Percentiles rank a stretch among this genome's conserved stretches.
Evolutionary conservation across 2,329 filamentous ascomycete species (phyloP).

Genomic region (Fusarium sp.): DNA sequence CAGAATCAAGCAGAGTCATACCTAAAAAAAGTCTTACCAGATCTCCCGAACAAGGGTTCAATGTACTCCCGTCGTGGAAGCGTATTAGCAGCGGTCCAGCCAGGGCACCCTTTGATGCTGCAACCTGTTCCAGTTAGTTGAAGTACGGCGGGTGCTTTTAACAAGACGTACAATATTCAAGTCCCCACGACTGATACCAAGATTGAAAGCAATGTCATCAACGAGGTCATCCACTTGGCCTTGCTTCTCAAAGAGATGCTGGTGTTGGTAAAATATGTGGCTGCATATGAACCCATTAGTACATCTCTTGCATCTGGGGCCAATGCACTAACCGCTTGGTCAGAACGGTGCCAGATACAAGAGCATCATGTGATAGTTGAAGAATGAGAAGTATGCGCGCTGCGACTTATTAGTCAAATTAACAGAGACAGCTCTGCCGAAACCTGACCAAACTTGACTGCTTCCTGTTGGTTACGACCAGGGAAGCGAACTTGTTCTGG

Average conservation of each 20-base stretch:
- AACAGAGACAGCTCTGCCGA: not conserved
- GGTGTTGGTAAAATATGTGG: slow-evolving; percentile 83
- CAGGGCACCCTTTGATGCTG: slow-evolving; percentile 77
- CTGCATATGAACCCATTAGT: slow-evolving; percentile 54
- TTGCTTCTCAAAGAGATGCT: slow-evolving; percentile 77
- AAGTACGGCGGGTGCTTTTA: too few species aligned
- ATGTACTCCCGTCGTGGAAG: slow-evolving; percentile 55
- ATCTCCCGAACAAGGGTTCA: slow-evolving; percentile 47
- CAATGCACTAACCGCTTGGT: slow-evolving; percentile 68
- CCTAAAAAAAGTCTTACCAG: slow-evolving; percentile 34
- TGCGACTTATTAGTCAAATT: slow-evolving; percentile 43
- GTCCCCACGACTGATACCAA: slow-evolving; percentile 70
- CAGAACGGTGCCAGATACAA: slow-evolving; percentile 63
- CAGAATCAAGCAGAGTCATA: not conserved
- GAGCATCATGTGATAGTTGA: slow-evolving; percentile 67
- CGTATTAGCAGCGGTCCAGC: slow-evolving; percentile 65
- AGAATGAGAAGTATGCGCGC: slow-evolving; percentile 68
- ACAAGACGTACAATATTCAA: slow-evolving; percentile 73
- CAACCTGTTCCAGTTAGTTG: slow-evolving; percentile 61
- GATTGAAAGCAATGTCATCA: slow-evolving; percentile 77
- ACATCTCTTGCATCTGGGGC: not conserved
- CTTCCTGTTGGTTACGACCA: slow-evolving; percentile 58
- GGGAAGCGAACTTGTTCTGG: slow-evolving; percentile 55
- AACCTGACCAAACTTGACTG: slow-evolving; percentile 61
- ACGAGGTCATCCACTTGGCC: slow-evolving; percentile 75